Conservation (phyloP, 2,329 filamentous ascomycete species). For the Daldinia sp. region DNA sequence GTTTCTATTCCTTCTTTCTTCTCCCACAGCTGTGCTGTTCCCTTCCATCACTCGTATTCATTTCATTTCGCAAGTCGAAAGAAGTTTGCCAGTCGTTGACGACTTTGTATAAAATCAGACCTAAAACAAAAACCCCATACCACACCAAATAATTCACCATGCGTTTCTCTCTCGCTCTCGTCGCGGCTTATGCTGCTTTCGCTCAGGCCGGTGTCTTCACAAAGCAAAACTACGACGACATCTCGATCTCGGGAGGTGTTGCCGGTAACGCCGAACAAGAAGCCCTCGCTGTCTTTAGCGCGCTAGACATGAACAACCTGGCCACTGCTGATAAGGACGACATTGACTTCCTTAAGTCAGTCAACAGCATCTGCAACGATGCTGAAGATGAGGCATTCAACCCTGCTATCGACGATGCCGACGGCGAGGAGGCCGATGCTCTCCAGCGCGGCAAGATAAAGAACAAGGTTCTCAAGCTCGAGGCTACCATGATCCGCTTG, state of each 20-base stretch:
- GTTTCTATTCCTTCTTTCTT: conserved; percentile 25
- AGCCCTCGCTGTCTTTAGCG: conserved; percentile 56
- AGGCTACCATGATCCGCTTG: conserved; percentile 63
- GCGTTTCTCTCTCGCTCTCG: conserved; percentile 47
- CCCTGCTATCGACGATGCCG: conserved; percentile 62
- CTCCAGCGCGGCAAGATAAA: conserved; percentile 68
- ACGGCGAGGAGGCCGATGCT: conserved; percentile 60
- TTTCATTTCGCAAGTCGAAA: conserved; percentile 25
- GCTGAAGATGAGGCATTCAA: conserved; percentile 68
- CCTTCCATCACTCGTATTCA: conserved; percentile 39
- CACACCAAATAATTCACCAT: conserved; percentile 40
- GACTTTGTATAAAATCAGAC: conserved; percentile 14
- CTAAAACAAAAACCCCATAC: background rate
- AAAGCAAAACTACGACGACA: conserved; percentile 56
- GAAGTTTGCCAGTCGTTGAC: conserved; percentile 30
- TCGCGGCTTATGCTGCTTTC: conserved; percentile 42
- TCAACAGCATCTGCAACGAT: conserved; percentile 65
- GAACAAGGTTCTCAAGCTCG: conserved; percentile 71
- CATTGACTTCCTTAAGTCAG: conserved; percentile 61
- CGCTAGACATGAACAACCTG: conserved; percentile 56
- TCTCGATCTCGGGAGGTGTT: conserved; percentile 61
- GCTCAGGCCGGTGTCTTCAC: conserved; percentile 47
- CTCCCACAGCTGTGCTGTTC: conserved; percentile 49
- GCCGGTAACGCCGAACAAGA: conserved; percentile 61
- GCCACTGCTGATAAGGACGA: conserved; percentile 61